Conservation (phyloP, 306 rosid genomes). For the Quercus glauca region DNA sequence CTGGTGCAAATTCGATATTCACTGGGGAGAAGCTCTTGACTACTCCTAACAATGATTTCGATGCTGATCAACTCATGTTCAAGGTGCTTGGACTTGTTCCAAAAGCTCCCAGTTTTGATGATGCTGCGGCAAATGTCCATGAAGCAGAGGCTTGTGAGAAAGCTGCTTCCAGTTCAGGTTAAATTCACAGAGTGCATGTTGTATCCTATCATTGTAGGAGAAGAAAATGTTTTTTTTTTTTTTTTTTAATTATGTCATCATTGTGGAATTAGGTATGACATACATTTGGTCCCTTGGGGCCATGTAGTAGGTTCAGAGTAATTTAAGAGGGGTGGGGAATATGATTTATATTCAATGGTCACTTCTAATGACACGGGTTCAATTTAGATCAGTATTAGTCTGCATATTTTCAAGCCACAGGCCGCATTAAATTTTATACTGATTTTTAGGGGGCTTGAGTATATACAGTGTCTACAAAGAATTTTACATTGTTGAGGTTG, state of each 20-base stretch:
- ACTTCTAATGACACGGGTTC: no score
- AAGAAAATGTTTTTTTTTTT: not conserved
- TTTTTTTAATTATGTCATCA: not conserved
- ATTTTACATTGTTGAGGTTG: no score
- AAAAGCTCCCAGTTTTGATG: constrained; percentile 43
- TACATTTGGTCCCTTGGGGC: not conserved
- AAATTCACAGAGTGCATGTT: not conserved
- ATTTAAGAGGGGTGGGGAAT: not conserved
- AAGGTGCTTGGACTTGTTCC: constrained; percentile 48
- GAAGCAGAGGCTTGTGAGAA: constrained; percentile 34
- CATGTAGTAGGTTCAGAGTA: not conserved
- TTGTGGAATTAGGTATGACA: not conserved
- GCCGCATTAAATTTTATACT: no score
- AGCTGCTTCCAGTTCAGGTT: constrained; percentile 35
- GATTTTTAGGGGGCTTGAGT: no score
- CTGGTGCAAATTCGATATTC: constrained; percentile 96
- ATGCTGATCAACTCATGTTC: constrained; percentile 69
- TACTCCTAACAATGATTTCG: constrained; percentile 88
- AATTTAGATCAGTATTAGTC: no score
- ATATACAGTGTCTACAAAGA: no score
- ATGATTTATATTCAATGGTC: no score
- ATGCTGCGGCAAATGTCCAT: constrained; percentile 5
- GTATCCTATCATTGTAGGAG: not conserved
- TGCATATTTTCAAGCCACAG: no score
- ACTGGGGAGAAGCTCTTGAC: constrained; percentile 96